phyloP scores from a whole-genome alignment of 192 early-diverging fungal genomes.

The Entomortierella chlamydospora region DNA sequence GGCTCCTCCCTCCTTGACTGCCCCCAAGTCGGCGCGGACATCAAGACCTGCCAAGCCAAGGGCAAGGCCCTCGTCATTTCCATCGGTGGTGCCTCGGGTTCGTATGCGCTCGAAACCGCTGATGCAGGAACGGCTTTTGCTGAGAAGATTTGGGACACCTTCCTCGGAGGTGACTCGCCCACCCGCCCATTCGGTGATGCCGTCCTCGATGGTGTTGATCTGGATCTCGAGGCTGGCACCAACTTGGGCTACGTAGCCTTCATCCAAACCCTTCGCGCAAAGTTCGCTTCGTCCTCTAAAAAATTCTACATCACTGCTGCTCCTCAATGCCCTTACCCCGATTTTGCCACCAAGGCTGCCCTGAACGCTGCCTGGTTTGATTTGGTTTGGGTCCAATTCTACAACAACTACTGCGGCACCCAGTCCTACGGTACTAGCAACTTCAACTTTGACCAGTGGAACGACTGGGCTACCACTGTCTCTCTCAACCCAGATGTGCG shows the following conservation, averaged over 20 bases:
- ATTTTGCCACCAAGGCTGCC: conserved; percentile 65
- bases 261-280: conserved; percentile 51
- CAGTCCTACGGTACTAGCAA: conserved; percentile 50
- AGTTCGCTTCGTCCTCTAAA: conserved; percentile 11
- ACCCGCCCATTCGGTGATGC: conserved; percentile 71
- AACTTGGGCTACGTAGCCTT: conserved; percentile 64
- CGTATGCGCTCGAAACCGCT: conserved; percentile 19
- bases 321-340: conserved; percentile 73
- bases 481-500: conserved; percentile 70
- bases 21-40: conserved; percentile 67
- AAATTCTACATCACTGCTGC: conserved; percentile 67
- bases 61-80: conserved; percentile 73
- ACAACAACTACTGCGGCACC: conserved; percentile 74
- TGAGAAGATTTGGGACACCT: conserved; percentile 66
- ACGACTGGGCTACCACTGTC: conserved; percentile 67
- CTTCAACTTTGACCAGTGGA: conserved; percentile 73
- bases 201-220: conserved; percentile 71
- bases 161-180: conserved; percentile 66
- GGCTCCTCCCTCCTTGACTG: conserved; percentile 68
- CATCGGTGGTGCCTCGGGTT: conserved; percentile 74
- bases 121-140: conserved; percentile 57
- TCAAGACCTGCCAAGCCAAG: conserved; percentile 72
- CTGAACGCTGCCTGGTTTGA: conserved; percentile 71
- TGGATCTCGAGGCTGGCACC: conserved; percentile 68
- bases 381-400: conserved; percentile 76